Conservation (phyloP, 169 alveolate genomes). For the Eimeria acervulina region DNA sequence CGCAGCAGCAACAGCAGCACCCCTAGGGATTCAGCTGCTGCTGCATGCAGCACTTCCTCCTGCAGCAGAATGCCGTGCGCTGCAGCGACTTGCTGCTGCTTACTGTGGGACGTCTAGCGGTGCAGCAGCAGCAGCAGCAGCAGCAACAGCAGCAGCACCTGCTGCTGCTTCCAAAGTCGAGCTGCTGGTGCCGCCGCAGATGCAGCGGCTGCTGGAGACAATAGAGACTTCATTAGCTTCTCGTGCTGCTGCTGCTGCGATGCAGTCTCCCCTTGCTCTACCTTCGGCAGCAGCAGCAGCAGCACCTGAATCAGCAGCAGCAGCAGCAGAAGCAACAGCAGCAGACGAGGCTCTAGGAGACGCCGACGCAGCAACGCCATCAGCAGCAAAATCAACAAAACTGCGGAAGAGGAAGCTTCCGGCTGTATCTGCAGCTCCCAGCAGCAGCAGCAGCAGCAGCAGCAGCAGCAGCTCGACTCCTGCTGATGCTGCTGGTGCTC, state of each 20-base stretch:
- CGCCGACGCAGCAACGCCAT: too few relatives aligned
- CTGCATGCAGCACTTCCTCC: too few relatives aligned
- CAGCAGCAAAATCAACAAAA: background rate
- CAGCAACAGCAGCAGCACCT: background rate
- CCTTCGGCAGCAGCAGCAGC: too few relatives aligned
- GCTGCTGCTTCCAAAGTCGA: background rate
- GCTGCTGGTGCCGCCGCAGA: background rate
- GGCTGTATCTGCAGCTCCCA: too few relatives aligned
- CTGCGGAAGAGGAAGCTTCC: background rate
- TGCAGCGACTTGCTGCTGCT: constrained; percentile 35
- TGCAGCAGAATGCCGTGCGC: constrained; percentile 19
- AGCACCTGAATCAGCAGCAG: too few relatives aligned
- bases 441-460: constrained; percentile 22
- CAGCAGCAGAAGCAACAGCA: constrained; percentile 21
- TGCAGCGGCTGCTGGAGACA: constrained; percentile 19
- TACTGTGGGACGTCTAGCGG: background rate
- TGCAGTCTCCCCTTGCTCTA: too few relatives aligned
- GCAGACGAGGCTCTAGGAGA: background rate
- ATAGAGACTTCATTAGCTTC: background rate
- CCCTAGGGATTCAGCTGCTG: too few relatives aligned
- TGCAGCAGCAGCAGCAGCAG: background rate
- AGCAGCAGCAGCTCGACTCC: background rate
- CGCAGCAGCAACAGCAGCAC: too few relatives aligned
- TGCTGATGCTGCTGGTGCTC: background rate
- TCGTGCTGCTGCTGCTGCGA: too few relatives aligned